phyloP scores from a whole-genome alignment of 2,329 filamentous ascomycete species.

The Mollisiaceae sp. region DNA sequence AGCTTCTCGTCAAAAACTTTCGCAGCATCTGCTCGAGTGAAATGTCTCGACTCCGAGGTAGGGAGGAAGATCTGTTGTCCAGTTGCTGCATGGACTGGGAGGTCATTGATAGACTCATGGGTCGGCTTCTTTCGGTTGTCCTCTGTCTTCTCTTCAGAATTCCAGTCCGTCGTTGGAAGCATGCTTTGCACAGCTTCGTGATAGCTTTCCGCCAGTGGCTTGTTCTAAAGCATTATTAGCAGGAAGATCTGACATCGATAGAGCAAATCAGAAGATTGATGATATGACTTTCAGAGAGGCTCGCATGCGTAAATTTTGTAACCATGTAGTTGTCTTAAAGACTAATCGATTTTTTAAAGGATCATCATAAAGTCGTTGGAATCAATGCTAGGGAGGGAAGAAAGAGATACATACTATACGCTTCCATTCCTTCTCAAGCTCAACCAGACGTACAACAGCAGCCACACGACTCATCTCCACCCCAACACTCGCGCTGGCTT shows the following conservation, averaged over 20 bases:
- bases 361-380: constrained; percentile 62
- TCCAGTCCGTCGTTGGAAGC: constrained; percentile 67
- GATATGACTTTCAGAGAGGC: constrained; percentile 67
- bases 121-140: background rate
- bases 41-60: constrained; percentile 65
- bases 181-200: constrained; percentile 76
- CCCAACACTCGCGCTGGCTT: constrained; percentile 66
- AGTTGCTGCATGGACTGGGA: constrained; percentile 65
- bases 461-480: constrained; percentile 73
- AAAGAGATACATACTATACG: constrained; percentile 60
- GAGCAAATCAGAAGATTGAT: constrained; percentile 17
- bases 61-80: constrained; percentile 70
- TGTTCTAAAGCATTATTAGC: constrained; percentile 59
- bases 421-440: constrained; percentile 70
- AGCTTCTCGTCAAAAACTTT: constrained; percentile 65
- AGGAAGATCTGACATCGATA: background rate
- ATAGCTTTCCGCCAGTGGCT: constrained; percentile 78
- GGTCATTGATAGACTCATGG: constrained; percentile 68
- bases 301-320: constrained; percentile 78
- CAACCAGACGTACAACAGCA: constrained; percentile 71
- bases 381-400: constrained; percentile 32
- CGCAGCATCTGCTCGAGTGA: constrained; percentile 69
- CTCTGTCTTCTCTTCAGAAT: background rate
- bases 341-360: constrained; percentile 92
- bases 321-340: constrained; percentile 97